A percentile compares a stretch with the other conserved stretches of the same genome.
phyloP scores from a whole-genome alignment of 1,139 yeast genomes.

The Yamadazyma buinensis region DNA sequence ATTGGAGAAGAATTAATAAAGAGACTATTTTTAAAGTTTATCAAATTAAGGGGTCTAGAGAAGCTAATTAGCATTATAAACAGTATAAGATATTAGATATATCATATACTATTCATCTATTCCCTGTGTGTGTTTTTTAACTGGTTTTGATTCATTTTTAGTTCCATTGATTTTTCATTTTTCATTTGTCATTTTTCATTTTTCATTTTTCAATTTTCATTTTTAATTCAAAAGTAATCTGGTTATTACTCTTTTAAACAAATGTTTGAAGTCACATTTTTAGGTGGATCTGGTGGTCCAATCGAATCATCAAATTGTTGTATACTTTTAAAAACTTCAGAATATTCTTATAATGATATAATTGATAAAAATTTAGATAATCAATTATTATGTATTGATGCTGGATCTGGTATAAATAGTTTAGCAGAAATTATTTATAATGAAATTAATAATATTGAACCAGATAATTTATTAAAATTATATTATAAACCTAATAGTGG shows the following conservation, averaged over 20 bases:
- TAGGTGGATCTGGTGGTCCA: constrained; percentile 83
- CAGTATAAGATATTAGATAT: too few relatives aligned
- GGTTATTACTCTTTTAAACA: too few relatives aligned
- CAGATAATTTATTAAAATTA: constrained; percentile 14
- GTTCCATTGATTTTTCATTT: neutral
- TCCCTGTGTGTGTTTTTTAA: too few relatives aligned
- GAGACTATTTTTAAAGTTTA: too few relatives aligned
- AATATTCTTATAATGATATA: constrained; percentile 34
- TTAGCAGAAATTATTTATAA: constrained; percentile 48
- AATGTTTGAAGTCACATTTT: constrained; percentile 42
- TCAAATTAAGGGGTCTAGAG: too few relatives aligned
- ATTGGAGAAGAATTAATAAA: too few relatives aligned
- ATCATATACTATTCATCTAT: too few relatives aligned
- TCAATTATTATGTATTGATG: constrained; percentile 63
- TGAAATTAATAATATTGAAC: constrained; percentile 14
- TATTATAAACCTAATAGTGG: constrained; percentile 12
- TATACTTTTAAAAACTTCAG: constrained; percentile 56
- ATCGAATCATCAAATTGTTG: constrained; percentile 65
- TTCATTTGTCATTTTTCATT: neutral
- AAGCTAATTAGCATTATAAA: too few relatives aligned
- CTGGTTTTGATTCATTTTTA: neutral
- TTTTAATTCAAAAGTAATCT: too few relatives aligned
- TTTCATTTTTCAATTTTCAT: too few relatives aligned
- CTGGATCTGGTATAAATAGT: constrained; percentile 69
- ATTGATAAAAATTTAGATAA: constrained; percentile 24